These are phyloP conservation scores for Candida parachauliodes DNA, from an alignment of 805 yeast species.

Conservation along the genomic window DNA sequence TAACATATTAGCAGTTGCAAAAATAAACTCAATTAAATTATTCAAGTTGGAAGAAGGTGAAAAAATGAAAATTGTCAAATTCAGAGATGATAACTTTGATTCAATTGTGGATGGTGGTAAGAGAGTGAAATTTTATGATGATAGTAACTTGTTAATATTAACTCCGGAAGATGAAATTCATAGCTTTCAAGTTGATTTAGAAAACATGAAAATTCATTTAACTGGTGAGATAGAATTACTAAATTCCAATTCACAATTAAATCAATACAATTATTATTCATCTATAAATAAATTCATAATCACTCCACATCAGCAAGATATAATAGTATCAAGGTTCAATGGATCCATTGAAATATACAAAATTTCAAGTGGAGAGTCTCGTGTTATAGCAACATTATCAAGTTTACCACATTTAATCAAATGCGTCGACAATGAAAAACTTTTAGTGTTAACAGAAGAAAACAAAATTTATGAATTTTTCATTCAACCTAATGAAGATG, in stretches of 20 bases:
- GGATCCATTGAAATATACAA: constrained; percentile 59
- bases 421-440: constrained; percentile 49
- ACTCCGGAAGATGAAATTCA: constrained; percentile 62
- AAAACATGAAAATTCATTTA: constrained; percentile 31
- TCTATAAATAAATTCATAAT: constrained; percentile 50
- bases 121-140: constrained; percentile 42
- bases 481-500: constrained; percentile 19
- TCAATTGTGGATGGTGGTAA: constrained; percentile 54
- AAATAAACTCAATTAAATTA: constrained; percentile 63
- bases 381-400: constrained; percentile 55
- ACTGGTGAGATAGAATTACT: constrained; percentile 41
- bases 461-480: constrained; percentile 72
- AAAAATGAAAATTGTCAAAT: constrained; percentile 47
- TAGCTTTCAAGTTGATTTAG: constrained; percentile 33
- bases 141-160: constrained; percentile 46
- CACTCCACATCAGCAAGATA: constrained; percentile 39
- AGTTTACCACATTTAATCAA: constrained; percentile 57
- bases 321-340: constrained; percentile 59
- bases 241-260: constrained; percentile 32
- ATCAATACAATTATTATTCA: constrained; percentile 24
- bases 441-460: constrained; percentile 68
- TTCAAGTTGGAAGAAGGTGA: constrained; percentile 52
- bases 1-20: constrained; percentile 64
- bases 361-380: constrained; percentile 20
- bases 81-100: constrained; percentile 43